phyloP scores from a whole-genome alignment of 2,329 filamentous ascomycete species.

The Aspergillus aculeatus region DNA sequence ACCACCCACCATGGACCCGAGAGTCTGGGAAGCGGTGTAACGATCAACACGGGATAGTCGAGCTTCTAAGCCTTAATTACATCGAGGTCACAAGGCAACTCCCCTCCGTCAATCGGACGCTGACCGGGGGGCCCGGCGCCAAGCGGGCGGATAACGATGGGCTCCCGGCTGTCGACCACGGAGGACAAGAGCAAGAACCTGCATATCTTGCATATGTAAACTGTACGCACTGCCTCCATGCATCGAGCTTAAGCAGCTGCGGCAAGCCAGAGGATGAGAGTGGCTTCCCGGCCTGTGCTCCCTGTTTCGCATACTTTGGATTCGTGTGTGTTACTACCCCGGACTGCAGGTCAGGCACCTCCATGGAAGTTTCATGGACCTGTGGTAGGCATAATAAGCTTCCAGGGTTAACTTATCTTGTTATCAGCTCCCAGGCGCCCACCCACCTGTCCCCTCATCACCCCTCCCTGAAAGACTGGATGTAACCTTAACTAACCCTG shows the following conservation, averaged over 20 bases:
- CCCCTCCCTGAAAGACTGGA: not conserved
- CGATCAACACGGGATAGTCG: conserved; percentile 11
- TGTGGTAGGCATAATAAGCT: not conserved
- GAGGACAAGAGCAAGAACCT: conserved; percentile 1
- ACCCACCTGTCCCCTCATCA: no score
- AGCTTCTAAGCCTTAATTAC: not conserved
- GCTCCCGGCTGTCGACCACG: not conserved
- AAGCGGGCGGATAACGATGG: conserved; percentile 7
- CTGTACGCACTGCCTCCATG: not conserved
- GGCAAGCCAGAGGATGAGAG: not conserved
- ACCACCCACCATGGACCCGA: conserved; percentile 22
- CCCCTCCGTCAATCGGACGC: not conserved
- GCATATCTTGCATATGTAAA: not conserved
- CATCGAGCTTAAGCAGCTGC: not conserved
- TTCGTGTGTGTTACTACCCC: not conserved
- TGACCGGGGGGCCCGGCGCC: not conserved
- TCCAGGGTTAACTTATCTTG: not conserved
- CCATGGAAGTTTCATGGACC: not conserved
- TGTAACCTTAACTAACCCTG: not conserved
- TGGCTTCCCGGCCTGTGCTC: not conserved
- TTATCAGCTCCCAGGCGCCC: not conserved
- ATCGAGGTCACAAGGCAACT: conserved; percentile 7
- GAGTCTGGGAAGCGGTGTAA: conserved; percentile 21
- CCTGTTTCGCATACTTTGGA: not conserved
- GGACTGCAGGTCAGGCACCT: not conserved